These are phyloP conservation scores for Heterobasidion irregulare DNA, from an alignment of 1,284 basidiomycete species.

Conservation along the genomic window DNA sequence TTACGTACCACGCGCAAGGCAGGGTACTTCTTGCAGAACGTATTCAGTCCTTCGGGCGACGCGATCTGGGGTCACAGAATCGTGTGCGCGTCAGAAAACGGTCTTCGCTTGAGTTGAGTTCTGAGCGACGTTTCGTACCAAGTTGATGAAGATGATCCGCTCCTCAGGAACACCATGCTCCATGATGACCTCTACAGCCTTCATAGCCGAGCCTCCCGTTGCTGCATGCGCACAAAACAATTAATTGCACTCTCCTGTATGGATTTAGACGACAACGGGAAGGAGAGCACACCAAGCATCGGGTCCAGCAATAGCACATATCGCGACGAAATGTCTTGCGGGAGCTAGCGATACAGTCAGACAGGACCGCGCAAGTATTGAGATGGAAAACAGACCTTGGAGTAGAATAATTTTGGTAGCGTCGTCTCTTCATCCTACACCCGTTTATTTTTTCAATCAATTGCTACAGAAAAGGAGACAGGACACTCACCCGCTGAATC, in stretches of 20 bases:
- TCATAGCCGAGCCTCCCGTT: slow-evolving; percentile 96
- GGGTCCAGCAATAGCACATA: slow-evolving; percentile 95
- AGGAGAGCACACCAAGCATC: slow-evolving; percentile 76
- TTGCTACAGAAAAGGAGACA: not conserved
- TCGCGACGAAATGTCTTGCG: slow-evolving; percentile 85
- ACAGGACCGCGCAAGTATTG: not conserved
- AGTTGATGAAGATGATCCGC: slow-evolving; percentile 94
- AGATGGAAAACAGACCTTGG: slow-evolving; percentile 44
- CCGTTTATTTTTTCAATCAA: too few species aligned
- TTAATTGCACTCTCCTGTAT: not conserved
- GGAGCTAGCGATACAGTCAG: slow-evolving; percentile 48
- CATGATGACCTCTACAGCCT: slow-evolving; percentile 91
- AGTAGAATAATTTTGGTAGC: slow-evolving; percentile 85
- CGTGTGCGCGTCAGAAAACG: too few species aligned
- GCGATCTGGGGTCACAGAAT: slow-evolving; percentile 61
- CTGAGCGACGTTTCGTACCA: slow-evolving; percentile 41
- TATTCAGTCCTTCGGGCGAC: slow-evolving; percentile 84
- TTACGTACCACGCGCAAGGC: slow-evolving; percentile 70
- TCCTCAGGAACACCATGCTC: slow-evolving; percentile 86
- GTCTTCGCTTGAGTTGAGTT: too few species aligned
- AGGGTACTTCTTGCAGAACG: slow-evolving; percentile 79
- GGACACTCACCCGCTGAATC: slow-evolving; percentile 71
- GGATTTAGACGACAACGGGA: not conserved
- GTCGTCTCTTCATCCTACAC: slow-evolving; percentile 86
- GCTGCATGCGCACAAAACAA: slow-evolving; percentile 42